Base-by-base conservation (phyloP, 2,329 filamentous ascomycete genomes). In the Clarireedia paspali region DNA sequence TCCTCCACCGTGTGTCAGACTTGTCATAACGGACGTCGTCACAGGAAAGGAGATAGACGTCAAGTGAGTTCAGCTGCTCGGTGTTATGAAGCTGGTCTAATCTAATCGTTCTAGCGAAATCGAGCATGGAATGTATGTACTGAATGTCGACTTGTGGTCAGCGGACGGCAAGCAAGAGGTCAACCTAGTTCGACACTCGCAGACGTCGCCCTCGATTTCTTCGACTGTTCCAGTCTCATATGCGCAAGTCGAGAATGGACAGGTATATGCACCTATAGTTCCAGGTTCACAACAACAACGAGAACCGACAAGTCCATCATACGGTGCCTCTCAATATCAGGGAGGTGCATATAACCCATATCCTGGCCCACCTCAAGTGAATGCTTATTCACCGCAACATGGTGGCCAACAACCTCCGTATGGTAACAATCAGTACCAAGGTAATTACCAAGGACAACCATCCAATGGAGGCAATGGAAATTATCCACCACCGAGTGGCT, bases 1-100 rank as follows among this genome's bases (percentile, higher is more conserved):
- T 27, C 92, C 94, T 14, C 94, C 94, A 23, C 92, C 94, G 3
- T 96, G 92, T 71, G 87, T 97, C 52, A 82, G 87, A 61, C 80
- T 97, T 12, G 78, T 94, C 40, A 86, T 97, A 51, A 83, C 80
- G 59, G 89, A 96, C 70, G 75, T 80, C 44, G 72, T 74, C 15
- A 91, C 89, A 0, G 85, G 88, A 23, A 85, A 89, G 67, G 90
- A 95, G 69, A 81, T 95, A 45, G 87, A 94, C 70, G 86, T 85
- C 74, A 89, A 87, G 88, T 92, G 77, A 67, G 86, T 62, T 34
- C 9, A 15, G 10, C n/a, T 60, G 36, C 34, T 54, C 39, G 27
- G 12, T 15, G 34, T 27, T 12, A 17, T 17, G 27, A 34, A 23
- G 57, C 23, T 39, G 27, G 27, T 42, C 56, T 63, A 42, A 42